phyloP scores from a whole-genome alignment of 2,329 filamentous ascomycete species.

The Trematosphaeria pertusa region DNA sequence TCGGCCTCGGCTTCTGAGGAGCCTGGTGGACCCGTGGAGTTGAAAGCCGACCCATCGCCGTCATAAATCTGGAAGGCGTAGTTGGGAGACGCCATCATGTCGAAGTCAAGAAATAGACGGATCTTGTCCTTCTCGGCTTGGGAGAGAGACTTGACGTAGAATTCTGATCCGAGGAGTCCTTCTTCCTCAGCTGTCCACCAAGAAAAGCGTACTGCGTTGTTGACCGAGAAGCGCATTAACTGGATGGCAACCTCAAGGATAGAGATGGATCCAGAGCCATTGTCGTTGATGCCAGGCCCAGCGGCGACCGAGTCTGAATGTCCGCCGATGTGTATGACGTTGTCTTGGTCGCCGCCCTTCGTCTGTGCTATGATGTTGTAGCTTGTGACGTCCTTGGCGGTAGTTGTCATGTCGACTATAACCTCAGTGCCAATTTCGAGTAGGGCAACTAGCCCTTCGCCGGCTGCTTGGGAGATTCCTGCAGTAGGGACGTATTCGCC shows the following conservation, averaged over 20 bases:
- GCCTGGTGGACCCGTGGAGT: slow-evolving; percentile 63
- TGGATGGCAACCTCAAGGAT: slow-evolving; percentile 66
- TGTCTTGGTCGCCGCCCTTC: slow-evolving; percentile 63
- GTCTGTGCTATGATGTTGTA: slow-evolving; percentile 68
- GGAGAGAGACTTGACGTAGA: slow-evolving; percentile 62
- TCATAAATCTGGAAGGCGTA: slow-evolving; percentile 64
- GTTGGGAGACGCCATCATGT: slow-evolving; percentile 74
- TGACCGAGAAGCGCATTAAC: slow-evolving; percentile 74
- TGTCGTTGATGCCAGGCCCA: slow-evolving; percentile 78
- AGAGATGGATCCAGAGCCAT: slow-evolving; percentile 71
- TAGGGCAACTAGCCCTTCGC: slow-evolving; percentile 61
- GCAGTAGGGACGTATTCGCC: slow-evolving; percentile 69
- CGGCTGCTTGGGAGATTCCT: slow-evolving; percentile 68
- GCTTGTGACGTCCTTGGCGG: slow-evolving; percentile 31
- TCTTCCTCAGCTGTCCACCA: slow-evolving; percentile 72
- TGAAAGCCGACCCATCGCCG: slow-evolving; percentile 63
- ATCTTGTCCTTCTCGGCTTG: slow-evolving; percentile 63
- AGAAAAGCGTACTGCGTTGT: slow-evolving; percentile 69
- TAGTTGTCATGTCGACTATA: slow-evolving; percentile 33
- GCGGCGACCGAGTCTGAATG: slow-evolving; percentile 68
- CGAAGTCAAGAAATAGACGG: slow-evolving; percentile 72
- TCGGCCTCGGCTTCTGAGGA: slow-evolving; percentile 72
- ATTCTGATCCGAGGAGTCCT: slow-evolving; percentile 66
- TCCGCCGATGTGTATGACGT: slow-evolving; percentile 64
- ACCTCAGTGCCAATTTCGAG: slow-evolving; percentile 53